Base-by-base conservation (phyloP, 163 green algal species). In the Smithsoniella earleae region DNA sequence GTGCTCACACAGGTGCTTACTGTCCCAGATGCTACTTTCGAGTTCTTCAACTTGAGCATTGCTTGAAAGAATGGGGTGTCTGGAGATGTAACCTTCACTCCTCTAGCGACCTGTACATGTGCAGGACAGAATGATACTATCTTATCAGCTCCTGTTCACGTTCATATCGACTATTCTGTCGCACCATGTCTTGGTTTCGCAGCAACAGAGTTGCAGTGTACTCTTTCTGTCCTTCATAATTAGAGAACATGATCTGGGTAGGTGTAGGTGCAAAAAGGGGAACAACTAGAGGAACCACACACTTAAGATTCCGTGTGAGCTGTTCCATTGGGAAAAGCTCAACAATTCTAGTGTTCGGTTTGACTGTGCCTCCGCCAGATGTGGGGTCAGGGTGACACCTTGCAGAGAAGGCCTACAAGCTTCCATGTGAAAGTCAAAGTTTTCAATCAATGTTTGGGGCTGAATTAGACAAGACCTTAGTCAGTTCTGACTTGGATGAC, bases 201-300 rank as follows among this genome's bases (percentile, higher is more conserved):
- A 95, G 75, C 10, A 74, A 84, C 33, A 95, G 74, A 4, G 74
- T 77, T 2, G 81, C 78, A 43, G 86, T 77, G 44, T 89, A 89
- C 27, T 63, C 74, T 30, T 87, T 74, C 73, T 87, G 88, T 0
- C 83, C 65, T 65, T 89, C 73, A 66, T 90, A 91, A n/a, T 76
- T 73, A 31, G 84, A 73, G 45, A 92, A 95, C 0, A 79, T 77
- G 0, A 93, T 73, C 62, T 87, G 78, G 45, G 85, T 80, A 1
- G 87, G 89, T 55, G 86, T 88, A 0, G 89, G 86, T 77, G 91
- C 85, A 74, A 95, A 93, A 28, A 95, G 76, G 0, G 87, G 87
- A 77, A 88, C 80, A 34, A 86, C 89, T 20, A 90, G 58, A 3
- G 66, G 66, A 36, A 95, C 85, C 27, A 73, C 37, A 65, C 80